Conservation (phyloP, 345 rosid genomes). For the Dipteronia dyeriana region DNA sequence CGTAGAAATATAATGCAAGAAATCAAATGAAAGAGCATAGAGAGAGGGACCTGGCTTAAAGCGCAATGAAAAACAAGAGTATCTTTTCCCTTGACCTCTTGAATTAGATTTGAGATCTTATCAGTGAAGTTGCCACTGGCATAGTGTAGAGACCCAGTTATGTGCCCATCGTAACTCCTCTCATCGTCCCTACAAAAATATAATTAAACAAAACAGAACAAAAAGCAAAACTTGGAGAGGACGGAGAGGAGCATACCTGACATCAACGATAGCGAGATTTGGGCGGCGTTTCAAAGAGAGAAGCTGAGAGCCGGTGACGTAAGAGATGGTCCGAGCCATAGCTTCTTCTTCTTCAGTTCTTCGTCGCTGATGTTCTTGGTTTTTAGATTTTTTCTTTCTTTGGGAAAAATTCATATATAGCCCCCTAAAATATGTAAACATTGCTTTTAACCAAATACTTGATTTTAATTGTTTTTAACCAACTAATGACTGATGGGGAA, state of each 20-base stretch:
- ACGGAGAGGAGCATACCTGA: slow-evolving; percentile 46
- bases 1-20: no score
- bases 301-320: slow-evolving; percentile 76
- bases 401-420: no score
- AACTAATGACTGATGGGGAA: no score
- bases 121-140: slow-evolving; percentile 70
- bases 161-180: slow-evolving; percentile 95
- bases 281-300: slow-evolving; percentile 65
- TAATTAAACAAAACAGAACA: background rate
- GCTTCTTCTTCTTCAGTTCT: slow-evolving; percentile 8
- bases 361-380: background rate
- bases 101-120: slow-evolving; percentile 75
- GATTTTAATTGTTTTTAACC: no score
- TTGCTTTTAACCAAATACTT: no score
- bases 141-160: slow-evolving; percentile 83
- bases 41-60: slow-evolving; percentile 74
- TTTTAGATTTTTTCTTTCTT: background rate
- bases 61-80: slow-evolving; percentile 98
- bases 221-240: background rate
- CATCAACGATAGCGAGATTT: slow-evolving; percentile 80
- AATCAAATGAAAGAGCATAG: no score
- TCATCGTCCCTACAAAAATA: slow-evolving; percentile 67
- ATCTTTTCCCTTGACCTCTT: slow-evolving; percentile 78
- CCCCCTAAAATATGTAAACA: no score
- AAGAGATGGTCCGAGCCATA: slow-evolving; percentile 81